A percentile compares a stretch with the other conserved stretches of the same genome.
Evolutionary conservation across 2,329 filamentous ascomycete species (phyloP).

Genomic region (Rhynchosporium graminicola): DNA sequence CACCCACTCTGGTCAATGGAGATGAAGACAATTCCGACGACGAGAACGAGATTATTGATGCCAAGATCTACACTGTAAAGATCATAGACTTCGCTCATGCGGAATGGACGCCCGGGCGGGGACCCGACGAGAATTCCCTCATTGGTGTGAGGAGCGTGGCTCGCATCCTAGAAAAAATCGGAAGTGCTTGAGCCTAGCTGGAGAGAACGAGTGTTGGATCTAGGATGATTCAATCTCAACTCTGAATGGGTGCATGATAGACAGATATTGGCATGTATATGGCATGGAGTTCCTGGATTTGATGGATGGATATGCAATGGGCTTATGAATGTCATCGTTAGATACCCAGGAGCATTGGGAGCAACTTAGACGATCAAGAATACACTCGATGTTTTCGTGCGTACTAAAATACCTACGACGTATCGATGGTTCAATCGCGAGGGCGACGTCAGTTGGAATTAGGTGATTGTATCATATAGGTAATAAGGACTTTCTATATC

Average conservation of each 20-base stretch:
- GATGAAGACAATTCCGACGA: slow-evolving; percentile 41
- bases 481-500: no score
- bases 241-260: neutral
- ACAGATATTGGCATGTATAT: slow-evolving; percentile 7
- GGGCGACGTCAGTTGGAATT: no score
- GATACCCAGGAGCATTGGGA: slow-evolving; percentile 31
- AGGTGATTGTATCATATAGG: no score
- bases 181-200: slow-evolving; percentile 15
- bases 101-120: slow-evolving; percentile 73
- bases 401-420: no score
- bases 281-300: slow-evolving; percentile 12
- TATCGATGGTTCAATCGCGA: no score
- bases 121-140: slow-evolving; percentile 83
- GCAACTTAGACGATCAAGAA: slow-evolving; percentile 23
- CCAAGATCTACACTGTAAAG: slow-evolving; percentile 76
- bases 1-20: slow-evolving; percentile 29
- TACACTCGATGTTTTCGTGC: slow-evolving; percentile 22
- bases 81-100: slow-evolving; percentile 98
- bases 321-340: slow-evolving; percentile 25
- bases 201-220: slow-evolving; percentile 14
- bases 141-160: slow-evolving; percentile 71
- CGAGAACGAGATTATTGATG: slow-evolving; percentile 56
- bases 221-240: slow-evolving; percentile 1
- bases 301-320: slow-evolving; percentile 4
- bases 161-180: slow-evolving; percentile 64